Conservation (phyloP, 192 early-diverging fungal genomes). For the Backusella tarrabulga region DNA sequence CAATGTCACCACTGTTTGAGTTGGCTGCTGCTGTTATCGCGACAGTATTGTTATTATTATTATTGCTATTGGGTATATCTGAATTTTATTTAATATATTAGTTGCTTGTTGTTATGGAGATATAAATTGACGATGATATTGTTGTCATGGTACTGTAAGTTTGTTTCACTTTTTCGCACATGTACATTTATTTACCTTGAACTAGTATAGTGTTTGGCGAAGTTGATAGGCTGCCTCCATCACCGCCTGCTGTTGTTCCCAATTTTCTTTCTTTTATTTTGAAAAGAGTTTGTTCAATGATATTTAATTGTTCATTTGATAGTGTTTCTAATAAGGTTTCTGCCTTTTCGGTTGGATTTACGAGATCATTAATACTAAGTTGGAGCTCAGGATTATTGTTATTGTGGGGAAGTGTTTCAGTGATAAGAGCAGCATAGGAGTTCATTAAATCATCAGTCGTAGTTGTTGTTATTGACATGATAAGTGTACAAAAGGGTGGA, state of each 20-base stretch:
- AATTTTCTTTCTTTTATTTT: constrained; percentile 19
- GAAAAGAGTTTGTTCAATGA: constrained; percentile 18
- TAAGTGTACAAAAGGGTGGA: neutral
- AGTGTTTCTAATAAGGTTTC: constrained; percentile 15
- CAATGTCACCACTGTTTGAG: neutral
- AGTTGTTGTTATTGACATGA: constrained; percentile 9
- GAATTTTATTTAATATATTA: neutral
- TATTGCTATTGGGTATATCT: neutral
- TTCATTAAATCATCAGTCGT: constrained; percentile 11
- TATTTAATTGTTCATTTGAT: constrained; percentile 17
- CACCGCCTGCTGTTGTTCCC: neutral
- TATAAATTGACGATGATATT: neutral
- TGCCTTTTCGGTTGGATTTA: constrained; percentile 18
- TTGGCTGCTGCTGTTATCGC: neutral
- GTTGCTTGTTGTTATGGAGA: neutral
- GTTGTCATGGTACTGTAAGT: neutral
- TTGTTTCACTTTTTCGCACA: neutral
- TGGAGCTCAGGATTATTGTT: constrained; percentile 14
- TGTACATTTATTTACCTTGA: neutral
- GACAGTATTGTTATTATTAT: neutral
- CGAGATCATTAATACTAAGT: constrained; percentile 21
- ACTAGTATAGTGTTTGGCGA: neutral
- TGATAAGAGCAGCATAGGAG: constrained; percentile 9
- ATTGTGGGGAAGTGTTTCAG: constrained; percentile 6
- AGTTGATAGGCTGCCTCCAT: neutral